Evolutionary conservation across 192 early-diverging fungal species (phyloP), one percentile per base, ranked within the genome.

Genomic region (Coemansia pectinata): DNA sequence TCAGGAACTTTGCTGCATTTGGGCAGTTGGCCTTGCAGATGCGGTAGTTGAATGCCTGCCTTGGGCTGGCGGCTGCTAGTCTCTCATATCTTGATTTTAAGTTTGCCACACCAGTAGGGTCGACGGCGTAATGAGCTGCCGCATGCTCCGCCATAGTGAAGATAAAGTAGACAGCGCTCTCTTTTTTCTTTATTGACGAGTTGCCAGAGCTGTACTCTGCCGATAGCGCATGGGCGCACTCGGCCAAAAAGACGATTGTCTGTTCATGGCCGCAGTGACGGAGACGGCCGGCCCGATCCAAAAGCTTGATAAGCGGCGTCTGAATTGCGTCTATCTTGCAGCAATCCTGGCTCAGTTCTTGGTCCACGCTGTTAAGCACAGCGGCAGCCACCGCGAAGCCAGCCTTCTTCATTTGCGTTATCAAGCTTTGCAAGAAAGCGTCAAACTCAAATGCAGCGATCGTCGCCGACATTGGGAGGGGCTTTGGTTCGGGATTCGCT

Each of bases 1-100:
- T 17, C 14, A 79, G 44, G 39, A 79, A 79, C 57, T 55, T 70
- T 52, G 69, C 39, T 8, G 48, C 38, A 29, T 74, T 64, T 21
- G 69, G 70, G 38, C 78, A 76, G 47, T 81, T 81, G 33, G 66
- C 21, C 19, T 40, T 25, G 48, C 55, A 65, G 11, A 82, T 71
- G 59, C 71, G 74, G 41, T 77, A 77, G 36, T 71, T 70, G 61
- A 77, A 82, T 12, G 79, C 74, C 53, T 82, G 74, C 27, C 50
- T 71, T n/a, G 69, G 71, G 10, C 57, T 64, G 34, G 39, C 72
- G 11, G 68, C 41, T n/a, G 59, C 73, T 0, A 82, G 72, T 23
- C 41, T 53, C 12, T 31, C 36, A 21, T 82, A 77, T 3, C 41
- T 64, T n/a, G 39, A 36, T 34, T 61, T 74, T 21, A 83, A 62